phyloP scores from a whole-genome alignment of 2,329 filamentous ascomycete species.

The Beauveria sp. region DNA sequence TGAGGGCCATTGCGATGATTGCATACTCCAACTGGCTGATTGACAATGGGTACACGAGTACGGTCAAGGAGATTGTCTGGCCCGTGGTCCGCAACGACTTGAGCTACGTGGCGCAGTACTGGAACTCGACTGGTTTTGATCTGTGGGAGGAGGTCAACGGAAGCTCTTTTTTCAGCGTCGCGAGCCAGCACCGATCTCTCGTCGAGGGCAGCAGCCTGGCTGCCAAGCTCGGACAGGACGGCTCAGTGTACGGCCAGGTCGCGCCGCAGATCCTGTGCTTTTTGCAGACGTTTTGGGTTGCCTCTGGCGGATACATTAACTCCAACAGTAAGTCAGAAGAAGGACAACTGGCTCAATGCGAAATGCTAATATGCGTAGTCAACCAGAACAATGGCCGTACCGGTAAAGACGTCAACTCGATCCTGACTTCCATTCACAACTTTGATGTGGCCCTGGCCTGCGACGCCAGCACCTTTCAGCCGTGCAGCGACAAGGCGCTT shows the following conservation, averaged over 20 bases:
- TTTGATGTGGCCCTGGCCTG: conserved; percentile 63
- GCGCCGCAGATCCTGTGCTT: conserved; percentile 68
- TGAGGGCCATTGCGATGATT: conserved; percentile 67
- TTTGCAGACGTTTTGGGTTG: conserved; percentile 65
- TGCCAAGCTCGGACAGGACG: conserved; percentile 50
- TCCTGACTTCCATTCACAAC: conserved; percentile 58
- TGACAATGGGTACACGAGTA: conserved; percentile 53
- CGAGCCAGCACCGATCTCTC: conserved; percentile 60
- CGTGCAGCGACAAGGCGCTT: conserved; percentile 61
- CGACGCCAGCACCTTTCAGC: conserved; percentile 67
- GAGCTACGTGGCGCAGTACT: conserved; percentile 66
- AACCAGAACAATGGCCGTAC: conserved; percentile 52
- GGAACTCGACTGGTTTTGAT: conserved; percentile 61
- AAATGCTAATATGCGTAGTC: conserved; percentile 26
- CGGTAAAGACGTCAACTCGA: conserved; percentile 64
- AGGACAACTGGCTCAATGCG: not conserved
- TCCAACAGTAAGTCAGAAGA: conserved; percentile 49
- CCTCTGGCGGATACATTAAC: conserved; percentile 50
- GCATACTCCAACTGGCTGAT: conserved; percentile 67
- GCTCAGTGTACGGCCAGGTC: conserved; percentile 52
- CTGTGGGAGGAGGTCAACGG: conserved; percentile 77
- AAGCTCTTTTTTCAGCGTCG: conserved; percentile 71
- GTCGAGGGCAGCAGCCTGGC: conserved; percentile 62
- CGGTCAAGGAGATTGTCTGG: conserved; percentile 54
- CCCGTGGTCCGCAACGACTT: conserved; percentile 71